Percentiles rank a stretch among this genome's conserved stretches.
These are phyloP conservation scores for Hymenoscyphus albidus DNA, from an alignment of 2,329 filamentous ascomycete species.

Conservation along the genomic window DNA sequence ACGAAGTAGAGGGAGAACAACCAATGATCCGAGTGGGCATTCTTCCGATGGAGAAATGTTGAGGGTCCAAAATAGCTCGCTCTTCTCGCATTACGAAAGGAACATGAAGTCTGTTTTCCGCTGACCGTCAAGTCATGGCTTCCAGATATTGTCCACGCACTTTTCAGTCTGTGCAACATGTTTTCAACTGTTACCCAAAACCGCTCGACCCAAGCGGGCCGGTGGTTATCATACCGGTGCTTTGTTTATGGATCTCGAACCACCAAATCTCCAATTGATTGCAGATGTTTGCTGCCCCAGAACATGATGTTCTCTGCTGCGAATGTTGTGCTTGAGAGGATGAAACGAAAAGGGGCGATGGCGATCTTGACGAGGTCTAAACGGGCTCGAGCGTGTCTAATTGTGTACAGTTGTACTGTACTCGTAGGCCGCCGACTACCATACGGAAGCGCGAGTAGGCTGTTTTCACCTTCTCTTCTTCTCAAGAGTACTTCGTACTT, in stretches of 20 bases:
- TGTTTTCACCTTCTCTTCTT: neutral
- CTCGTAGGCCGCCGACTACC: too few relatives aligned
- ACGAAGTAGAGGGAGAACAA: too few relatives aligned
- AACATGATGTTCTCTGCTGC: neutral
- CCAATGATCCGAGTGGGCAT: too few relatives aligned
- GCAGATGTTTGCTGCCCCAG: neutral
- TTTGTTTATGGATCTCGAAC: neutral
- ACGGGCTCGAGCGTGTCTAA: neutral
- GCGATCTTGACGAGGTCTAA: neutral
- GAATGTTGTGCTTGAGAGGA: neutral
- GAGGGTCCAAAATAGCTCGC: too few relatives aligned
- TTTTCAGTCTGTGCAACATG: neutral
- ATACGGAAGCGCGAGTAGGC: too few relatives aligned
- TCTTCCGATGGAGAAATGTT: too few relatives aligned
- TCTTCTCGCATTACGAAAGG: neutral
- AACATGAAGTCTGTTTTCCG: neutral
- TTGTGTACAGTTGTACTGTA: neutral
- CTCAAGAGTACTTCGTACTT: neutral
- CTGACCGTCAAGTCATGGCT: too few relatives aligned
- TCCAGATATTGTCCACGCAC: neutral
- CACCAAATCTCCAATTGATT: neutral
- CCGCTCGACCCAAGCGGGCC: neutral
- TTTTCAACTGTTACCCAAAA: neutral
- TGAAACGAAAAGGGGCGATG: conserved; percentile 1
- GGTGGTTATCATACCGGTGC: neutral